Base-by-base conservation (phyloP, 2,329 filamentous ascomycete species). In the Chaetomiaceae sp. region DNA sequence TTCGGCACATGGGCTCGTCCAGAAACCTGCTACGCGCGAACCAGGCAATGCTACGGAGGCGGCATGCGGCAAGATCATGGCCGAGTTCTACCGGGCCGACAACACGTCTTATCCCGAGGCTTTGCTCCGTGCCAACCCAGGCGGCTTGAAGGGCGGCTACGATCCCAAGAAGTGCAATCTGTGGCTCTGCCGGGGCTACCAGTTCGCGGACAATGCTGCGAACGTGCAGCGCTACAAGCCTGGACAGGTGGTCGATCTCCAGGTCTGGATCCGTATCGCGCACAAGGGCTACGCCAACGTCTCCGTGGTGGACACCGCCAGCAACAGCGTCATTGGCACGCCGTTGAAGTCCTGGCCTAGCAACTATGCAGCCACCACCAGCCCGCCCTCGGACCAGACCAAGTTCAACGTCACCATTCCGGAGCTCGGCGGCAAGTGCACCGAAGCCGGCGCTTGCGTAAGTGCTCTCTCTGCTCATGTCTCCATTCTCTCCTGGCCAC, bases 201-300 rank as follows among this genome's bases (percentile, higher is more conserved):
- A 68, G 56, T 67, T 64, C 52, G 65, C 42, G 43, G 67, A 70
- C 62, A 68, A 68, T 61, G 49, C 44, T 12, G 62, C 55, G 50
- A 60, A 63, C 51, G 65, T 68, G 45, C 64, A 68, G 58, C 36
- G 42, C 20, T 69, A 65, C 57, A 56, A 56, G n/a, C 53, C 69
- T 4, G 71, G 71, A n/a, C 59, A 73, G 55, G 60, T 53, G 3
- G 62, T 75, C 42, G 58, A 65, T 56, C 61, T 74, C 41, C 60
- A 62, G 29, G 64, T 74, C 30, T 64, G 62, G 26, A 70, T 75
- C 42, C 63, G 66, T 19, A 70, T 71, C 48, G 69, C 71, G 4
- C 72, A 75, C 60, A 64, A 59, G 41, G 72, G 72, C 49, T 60
- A 64, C 42, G 70, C 71, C 53, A 75, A 75, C 52, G 71, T 74